These are phyloP conservation scores for Phialophora expanda DNA, from an alignment of 2,329 filamentous ascomycete species.

Conservation along the genomic window DNA sequence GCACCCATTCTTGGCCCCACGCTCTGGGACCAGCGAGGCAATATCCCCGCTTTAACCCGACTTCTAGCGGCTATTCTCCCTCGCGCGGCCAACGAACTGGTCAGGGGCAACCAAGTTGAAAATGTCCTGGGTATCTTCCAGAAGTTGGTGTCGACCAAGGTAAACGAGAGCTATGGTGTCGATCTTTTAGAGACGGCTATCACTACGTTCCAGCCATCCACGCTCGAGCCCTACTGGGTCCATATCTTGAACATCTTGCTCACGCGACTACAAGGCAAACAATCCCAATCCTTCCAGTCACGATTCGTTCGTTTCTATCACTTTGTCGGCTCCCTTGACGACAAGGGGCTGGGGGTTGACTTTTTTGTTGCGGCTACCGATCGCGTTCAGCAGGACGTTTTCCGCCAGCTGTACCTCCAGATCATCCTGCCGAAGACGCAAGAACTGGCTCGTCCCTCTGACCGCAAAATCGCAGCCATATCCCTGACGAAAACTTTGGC, in stretches of 20 bases:
- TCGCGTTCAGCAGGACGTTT: slow-evolving; percentile 69
- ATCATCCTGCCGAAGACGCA: slow-evolving; percentile 89
- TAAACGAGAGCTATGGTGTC: slow-evolving; percentile 83
- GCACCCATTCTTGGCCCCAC: slow-evolving; percentile 77
- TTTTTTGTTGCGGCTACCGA: slow-evolving; percentile 89
- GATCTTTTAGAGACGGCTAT: slow-evolving; percentile 86
- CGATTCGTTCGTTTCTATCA: slow-evolving; percentile 96
- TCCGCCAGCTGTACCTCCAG: slow-evolving; percentile 69
- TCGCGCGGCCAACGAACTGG: slow-evolving; percentile 73
- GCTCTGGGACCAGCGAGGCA: slow-evolving; percentile 90
- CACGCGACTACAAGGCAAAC: slow-evolving; percentile 71
- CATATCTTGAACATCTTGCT: slow-evolving; percentile 83
- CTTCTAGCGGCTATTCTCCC: slow-evolving; percentile 84
- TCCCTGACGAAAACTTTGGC: slow-evolving; percentile 91
- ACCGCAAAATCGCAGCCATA: slow-evolving; percentile 91
- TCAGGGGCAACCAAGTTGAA: slow-evolving; percentile 80
- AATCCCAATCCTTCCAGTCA: slow-evolving; percentile 80
- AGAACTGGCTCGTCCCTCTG: slow-evolving; percentile 82
- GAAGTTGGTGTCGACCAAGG: slow-evolving; percentile 79
- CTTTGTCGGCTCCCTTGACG: slow-evolving; percentile 77
- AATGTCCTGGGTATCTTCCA: slow-evolving; percentile 95
- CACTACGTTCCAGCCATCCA: slow-evolving; percentile 68
- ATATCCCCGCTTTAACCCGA: slow-evolving; percentile 87
- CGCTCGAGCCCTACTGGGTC: slow-evolving; percentile 76
- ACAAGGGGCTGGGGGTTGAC: slow-evolving; percentile 85